These are phyloP conservation scores for Polygonum maritimum DNA, from an alignment of 148 eudicot genomes.

Conservation along the genomic window DNA sequence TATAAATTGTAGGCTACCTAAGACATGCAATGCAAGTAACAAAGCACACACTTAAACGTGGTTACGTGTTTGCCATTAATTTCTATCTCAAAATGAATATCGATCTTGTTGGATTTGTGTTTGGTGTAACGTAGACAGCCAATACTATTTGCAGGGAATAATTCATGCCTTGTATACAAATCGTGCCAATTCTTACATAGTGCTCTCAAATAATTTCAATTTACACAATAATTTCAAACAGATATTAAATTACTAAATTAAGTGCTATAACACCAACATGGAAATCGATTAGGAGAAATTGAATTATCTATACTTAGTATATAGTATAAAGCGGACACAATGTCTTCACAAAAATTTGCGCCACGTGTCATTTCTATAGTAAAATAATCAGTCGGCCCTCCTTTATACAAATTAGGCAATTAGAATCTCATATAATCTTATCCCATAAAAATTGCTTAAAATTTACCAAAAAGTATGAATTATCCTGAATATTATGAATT, in stretches of 20 bases:
- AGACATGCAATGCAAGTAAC: background rate
- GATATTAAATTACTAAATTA: background rate
- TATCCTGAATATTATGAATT: no score
- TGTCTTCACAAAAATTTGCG: no score
- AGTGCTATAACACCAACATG: no score
- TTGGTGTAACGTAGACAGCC: background rate
- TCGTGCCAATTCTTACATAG: background rate
- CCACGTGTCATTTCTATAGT: no score
- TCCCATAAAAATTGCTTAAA: no score
- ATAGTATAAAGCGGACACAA: no score
- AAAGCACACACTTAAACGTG: slow-evolving; percentile 1
- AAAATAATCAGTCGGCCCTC: no score
- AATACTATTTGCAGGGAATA: background rate
- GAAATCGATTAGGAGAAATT: background rate
- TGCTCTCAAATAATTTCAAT: background rate
- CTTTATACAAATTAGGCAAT: no score
- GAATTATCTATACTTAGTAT: no score
- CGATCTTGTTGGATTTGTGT: slow-evolving; percentile 1
- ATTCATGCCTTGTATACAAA: background rate
- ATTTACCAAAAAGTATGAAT: no score
- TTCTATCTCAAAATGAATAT: background rate
- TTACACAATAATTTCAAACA: no score
- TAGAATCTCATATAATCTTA: no score
- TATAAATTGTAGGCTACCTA: background rate
- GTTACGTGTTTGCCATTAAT: background rate